Conservation (phyloP, 768 basidiomycete genomes). For the Leccinum variicolor region DNA sequence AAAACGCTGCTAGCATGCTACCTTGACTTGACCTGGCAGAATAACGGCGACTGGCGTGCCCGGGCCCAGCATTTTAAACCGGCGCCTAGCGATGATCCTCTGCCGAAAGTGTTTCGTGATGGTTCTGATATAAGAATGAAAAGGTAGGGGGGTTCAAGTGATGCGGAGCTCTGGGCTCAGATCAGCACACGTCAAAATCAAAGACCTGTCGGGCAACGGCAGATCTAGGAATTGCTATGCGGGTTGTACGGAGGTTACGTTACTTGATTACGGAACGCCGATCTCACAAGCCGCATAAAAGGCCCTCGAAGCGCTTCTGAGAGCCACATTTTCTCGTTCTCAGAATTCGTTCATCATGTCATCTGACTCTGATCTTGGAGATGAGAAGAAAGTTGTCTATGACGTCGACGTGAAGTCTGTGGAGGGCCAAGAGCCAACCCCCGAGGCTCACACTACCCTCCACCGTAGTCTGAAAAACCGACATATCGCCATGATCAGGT, state of each 20-base stretch:
- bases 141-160: neutral
- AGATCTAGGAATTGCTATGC: neutral
- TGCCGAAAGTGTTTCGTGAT: neutral
- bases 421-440: conserved; percentile 6
- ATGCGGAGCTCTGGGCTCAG: neutral
- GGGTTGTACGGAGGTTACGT: neutral
- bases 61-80: neutral
- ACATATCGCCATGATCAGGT: conserved; percentile 37
- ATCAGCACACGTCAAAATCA: neutral
- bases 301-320: neutral
- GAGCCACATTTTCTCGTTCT: neutral
- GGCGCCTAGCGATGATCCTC: neutral
- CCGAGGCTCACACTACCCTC: conserved; percentile 7
- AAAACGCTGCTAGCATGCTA: neutral
- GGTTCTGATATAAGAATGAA: neutral
- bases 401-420: conserved; percentile 3
- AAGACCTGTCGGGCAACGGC: neutral
- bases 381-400: neutral
- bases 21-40: neutral
- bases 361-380: neutral
- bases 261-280: neutral
- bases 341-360: conserved; percentile 6
- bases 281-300: neutral
- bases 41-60: neutral
- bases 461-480: conserved; percentile 32